Evolutionary conservation across 768 basidiomycete species (phyloP), one percentile per base, ranked within the genome.

Genomic region (Boletellus sp.): DNA sequence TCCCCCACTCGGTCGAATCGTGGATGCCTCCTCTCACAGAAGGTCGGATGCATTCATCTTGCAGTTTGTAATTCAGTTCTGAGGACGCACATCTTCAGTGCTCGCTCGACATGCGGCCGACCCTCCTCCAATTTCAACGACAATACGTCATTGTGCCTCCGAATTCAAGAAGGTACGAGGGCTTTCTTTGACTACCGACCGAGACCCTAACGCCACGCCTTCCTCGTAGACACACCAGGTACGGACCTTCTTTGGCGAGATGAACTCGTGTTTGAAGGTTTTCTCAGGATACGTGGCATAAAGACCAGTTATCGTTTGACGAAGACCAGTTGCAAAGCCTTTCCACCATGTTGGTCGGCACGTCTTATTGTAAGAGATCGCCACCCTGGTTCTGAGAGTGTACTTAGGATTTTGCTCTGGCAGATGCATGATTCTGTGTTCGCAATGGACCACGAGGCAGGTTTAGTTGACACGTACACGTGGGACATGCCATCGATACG

Each of bases 1-100:
- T 89, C 65, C 95, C 95, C 0, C 96, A 96, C 70, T 94, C 93
- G 2, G 87, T 97, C 13, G 95, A 95, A 61, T 83, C 84, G 54
- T 98, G 94, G 87, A 85, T 95, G 80, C 87, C 87, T 26, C 73
- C 85, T 17, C 74, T 90, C 45, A 87, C 87, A 32, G 87, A 90
- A 74, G 79, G 87, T 87, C 58, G 35, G 73, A 6, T 37, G 32
- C 24, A 47, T 22, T 34, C 31, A 41, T 37, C 28, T n/a, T 39
- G 23, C 13, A 17, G 39, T 31, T 28, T 33, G 26, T 38, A 33
- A 34, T 15, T 23, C 31, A 46, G 13, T 39, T 35, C 37, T 37
- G 23, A 54, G 23, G 9, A n/a, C 22, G 12, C n/a, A 42, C 22
- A 38, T 52, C 40, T 55, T 45, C 44, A 90, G 87, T 87, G 23